These are phyloP conservation scores for Hypericum perforatum DNA, from an alignment of 345 rosid genomes.

Conservation along the genomic window DNA sequence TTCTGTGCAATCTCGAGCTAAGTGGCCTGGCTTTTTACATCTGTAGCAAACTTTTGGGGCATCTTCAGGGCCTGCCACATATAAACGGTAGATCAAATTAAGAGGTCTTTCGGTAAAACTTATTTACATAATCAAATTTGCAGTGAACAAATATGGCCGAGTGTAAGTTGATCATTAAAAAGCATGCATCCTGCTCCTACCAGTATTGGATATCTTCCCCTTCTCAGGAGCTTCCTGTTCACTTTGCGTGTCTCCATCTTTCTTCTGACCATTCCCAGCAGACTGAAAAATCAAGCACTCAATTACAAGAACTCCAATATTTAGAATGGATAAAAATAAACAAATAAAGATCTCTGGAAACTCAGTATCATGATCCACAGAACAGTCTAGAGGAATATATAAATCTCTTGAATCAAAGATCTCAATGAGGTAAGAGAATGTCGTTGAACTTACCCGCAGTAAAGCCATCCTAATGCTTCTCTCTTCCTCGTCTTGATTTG, in stretches of 20 bases:
- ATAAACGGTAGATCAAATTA: neutral
- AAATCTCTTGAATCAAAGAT: neutral
- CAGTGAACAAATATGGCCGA: too few relatives aligned
- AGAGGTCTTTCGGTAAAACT: too few relatives aligned
- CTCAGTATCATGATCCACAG: neutral
- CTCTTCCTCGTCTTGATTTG: slow-evolving; percentile 96
- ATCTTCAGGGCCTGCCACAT: slow-evolving; percentile 47
- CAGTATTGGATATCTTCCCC: slow-evolving; percentile 33
- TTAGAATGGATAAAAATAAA: neutral
- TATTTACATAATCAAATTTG: too few relatives aligned
- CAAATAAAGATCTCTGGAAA: neutral
- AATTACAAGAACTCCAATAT: slow-evolving; percentile 5
- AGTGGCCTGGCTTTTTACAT: slow-evolving; percentile 83
- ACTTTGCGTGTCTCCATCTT: slow-evolving; percentile 33
- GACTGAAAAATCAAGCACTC: slow-evolving; percentile 38
- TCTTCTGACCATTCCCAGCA: slow-evolving; percentile 62
- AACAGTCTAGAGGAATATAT: neutral
- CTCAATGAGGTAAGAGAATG: neutral
- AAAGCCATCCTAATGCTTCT: slow-evolving; percentile 73
- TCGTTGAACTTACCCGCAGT: slow-evolving; percentile 61
- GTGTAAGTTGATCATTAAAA: too few relatives aligned
- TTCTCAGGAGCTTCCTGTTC: slow-evolving; percentile 20
- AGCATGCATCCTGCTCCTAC: slow-evolving; percentile 14
- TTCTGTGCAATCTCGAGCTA: slow-evolving; percentile 77
- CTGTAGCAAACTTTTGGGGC: slow-evolving; percentile 79